Percentiles rank a stretch among this genome's conserved stretches.
Evolutionary conservation across 2,329 filamentous ascomycete genomes (phyloP).

Genomic region (Colletotrichum spinosum): DNA sequence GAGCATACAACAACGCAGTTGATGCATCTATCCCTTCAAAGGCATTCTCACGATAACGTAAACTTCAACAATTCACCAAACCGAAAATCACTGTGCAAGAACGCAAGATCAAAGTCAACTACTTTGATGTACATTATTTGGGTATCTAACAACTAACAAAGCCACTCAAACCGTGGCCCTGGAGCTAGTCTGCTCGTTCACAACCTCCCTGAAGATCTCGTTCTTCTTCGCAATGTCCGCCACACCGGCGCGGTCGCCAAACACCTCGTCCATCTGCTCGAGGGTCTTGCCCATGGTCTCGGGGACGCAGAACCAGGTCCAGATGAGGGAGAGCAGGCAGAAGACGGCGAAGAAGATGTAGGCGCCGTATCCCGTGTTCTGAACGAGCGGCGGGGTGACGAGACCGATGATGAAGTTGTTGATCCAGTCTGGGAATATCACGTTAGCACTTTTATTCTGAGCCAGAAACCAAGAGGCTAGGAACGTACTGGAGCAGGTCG

Average conservation of each 20-base stretch:
- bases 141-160: constrained; percentile 1
- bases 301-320: constrained; percentile 44
- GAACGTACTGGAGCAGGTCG: constrained; percentile 44
- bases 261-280: constrained; percentile 51
- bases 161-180: background rate
- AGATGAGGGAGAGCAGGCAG: constrained; percentile 41
- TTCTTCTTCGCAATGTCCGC: constrained; percentile 38
- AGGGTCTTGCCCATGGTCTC: constrained; percentile 48
- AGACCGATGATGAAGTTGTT: constrained; percentile 59
- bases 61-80: no score
- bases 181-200: constrained; percentile 22
- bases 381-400: constrained; percentile 57
- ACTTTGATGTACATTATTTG: background rate
- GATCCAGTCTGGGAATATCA: constrained; percentile 40
- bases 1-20: no score
- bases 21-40: no score
- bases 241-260: constrained; percentile 43
- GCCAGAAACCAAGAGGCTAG: background rate
- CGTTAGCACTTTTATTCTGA: background rate
- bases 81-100: no score
- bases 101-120: background rate
- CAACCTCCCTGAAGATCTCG: constrained; percentile 29
- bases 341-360: constrained; percentile 48
- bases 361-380: constrained; percentile 57
- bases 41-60: no score